phyloP scores from a whole-genome alignment of 2,329 filamentous ascomycete genomes.

The Akanthomyces lecanii region DNA sequence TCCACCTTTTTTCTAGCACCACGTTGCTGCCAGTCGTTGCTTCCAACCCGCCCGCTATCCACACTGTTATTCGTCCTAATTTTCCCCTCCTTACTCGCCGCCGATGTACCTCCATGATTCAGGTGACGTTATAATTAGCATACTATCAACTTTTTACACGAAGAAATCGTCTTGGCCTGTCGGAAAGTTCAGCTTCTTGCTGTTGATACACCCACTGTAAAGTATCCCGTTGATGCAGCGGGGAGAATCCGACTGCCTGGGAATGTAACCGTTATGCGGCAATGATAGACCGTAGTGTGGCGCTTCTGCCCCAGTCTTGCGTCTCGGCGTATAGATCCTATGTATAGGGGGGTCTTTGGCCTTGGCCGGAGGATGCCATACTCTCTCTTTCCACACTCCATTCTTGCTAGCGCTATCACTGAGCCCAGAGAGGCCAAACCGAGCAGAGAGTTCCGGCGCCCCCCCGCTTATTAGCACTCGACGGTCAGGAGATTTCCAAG shows the following conservation, averaged over 20 bases:
- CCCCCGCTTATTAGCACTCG: constrained; percentile 12
- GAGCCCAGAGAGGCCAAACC: constrained; percentile 4
- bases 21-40: constrained; percentile 11
- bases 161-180: background rate
- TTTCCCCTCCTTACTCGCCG: constrained; percentile 9
- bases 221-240: background rate
- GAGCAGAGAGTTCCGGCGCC: background rate
- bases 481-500: constrained; percentile 9
- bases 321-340: constrained; percentile 16
- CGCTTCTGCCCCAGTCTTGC: constrained; percentile 15
- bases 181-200: background rate
- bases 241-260: constrained; percentile 5
- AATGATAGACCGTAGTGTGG: constrained; percentile 11
- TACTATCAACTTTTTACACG: background rate
- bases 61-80: constrained; percentile 3
- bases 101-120: background rate
- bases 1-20: constrained; percentile 10
- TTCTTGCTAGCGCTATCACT: constrained; percentile 8
- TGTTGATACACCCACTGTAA: background rate
- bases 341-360: constrained; percentile 10
- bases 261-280: constrained; percentile 5
- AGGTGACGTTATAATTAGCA: background rate
- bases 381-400: background rate
- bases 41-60: background rate
- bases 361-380: background rate